Evolutionary conservation across 2,329 filamentous ascomycete species (phyloP), one percentile per base, ranked within the genome.

Genomic region (Amauroascus verrucosus): DNA sequence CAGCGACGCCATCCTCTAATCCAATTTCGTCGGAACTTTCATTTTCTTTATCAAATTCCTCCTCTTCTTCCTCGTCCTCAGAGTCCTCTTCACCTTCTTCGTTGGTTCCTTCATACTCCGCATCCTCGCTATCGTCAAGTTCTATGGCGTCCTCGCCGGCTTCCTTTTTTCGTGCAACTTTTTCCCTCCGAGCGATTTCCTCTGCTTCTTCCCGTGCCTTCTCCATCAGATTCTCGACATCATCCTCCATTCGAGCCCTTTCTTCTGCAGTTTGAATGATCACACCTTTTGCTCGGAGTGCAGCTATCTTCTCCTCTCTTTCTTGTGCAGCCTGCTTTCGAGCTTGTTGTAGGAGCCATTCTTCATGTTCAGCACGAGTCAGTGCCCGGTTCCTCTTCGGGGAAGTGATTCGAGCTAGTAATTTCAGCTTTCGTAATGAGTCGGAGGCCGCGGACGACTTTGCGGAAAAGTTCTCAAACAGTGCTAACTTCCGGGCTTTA

Each of bases 201-300:
- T 86, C 80, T 1, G 84, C 90, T 65, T 97, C 88, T 57, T 82
- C 77, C 54, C 89, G 79, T 18, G 90, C 91, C 62, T 84, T 89
- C 46, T 91, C 85, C 24, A 97, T 80, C 56, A 97, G 79, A 63
- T 96, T 85, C 61, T 97, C 93, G 11, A 95, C 82, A 55, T 90
- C 82, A 54, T 86, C 82, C 67, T 88, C 81, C 65, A 95, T 85
- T 32, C 81, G 80, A 64, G 90, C 86, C 18, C 87, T 82, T 67
- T 98, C 90, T 68, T 96, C 91, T 1, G 84, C 81, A 0, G 87
- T 95, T 66, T 90, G 85, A 16, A 97, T 76, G 22, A 85, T 74
- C 24, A 96, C 78, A 6, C 93, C 93, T 68, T 86, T 88, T 9
- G 85, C 83, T 62, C 80, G 82, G 38, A 98, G 77, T 60, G 83